Percentiles rank a stretch among this genome's conserved stretches.
Evolutionary conservation across 148 eudicot species (phyloP).

Genomic region (Mesembryanthemum crystallinum): DNA sequence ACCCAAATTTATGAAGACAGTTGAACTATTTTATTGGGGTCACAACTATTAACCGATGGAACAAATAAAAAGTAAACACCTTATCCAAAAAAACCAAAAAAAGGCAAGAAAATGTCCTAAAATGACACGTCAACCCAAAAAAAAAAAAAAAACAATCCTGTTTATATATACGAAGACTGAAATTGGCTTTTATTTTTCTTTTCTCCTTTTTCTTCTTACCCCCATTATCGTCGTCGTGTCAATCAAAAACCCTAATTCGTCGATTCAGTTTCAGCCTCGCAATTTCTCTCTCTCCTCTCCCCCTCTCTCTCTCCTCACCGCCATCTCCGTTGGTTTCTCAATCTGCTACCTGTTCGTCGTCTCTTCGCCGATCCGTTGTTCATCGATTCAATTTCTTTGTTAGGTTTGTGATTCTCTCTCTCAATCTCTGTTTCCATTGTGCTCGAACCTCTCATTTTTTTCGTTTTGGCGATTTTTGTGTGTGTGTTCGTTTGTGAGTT

Average conservation of each 20-base stretch:
- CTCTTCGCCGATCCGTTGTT: constrained; percentile 14
- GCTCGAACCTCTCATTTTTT: background rate
- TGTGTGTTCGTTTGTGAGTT: background rate
- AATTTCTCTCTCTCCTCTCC: constrained; percentile 25
- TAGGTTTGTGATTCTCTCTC: constrained; percentile 29
- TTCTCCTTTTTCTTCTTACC: background rate
- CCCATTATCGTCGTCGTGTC: constrained; percentile 27
- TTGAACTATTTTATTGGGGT: background rate
- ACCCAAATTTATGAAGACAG: background rate
- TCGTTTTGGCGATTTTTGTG: background rate
- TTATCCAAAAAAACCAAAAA: background rate
- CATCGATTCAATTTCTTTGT: constrained; percentile 5
- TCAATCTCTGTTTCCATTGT: background rate
- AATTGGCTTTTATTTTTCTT: background rate
- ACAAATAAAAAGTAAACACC: background rate
- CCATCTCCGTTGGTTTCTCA: constrained; percentile 10
- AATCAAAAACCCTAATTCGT: constrained; percentile 52
- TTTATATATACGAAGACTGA: background rate
- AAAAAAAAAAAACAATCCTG: background rate
- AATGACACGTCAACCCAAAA: constrained; percentile 9
- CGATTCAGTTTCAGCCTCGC: constrained; percentile 54
- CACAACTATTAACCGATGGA: constrained; percentile 5
- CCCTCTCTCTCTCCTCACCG: constrained; percentile 17
- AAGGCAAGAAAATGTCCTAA: background rate
- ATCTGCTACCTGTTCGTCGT: constrained; percentile 19